Evolutionary conservation across 78 protist species (phyloP).

Genomic region (Tieghemostelium lacteum): DNA sequence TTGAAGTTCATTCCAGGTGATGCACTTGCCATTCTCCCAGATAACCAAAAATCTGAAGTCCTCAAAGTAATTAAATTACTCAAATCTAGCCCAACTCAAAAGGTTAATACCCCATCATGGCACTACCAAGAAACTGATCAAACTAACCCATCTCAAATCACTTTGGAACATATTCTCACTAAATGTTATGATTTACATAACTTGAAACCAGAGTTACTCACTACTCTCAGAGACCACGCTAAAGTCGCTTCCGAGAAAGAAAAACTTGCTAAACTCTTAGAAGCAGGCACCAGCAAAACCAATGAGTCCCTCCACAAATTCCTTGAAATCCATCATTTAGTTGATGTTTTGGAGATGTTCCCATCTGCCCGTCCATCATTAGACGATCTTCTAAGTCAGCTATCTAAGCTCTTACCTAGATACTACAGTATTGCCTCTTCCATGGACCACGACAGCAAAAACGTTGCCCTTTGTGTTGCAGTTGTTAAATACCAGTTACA

Average conservation of each 20-base stretch:
- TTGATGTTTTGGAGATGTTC: slow-evolving; percentile 56
- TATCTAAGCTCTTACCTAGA: slow-evolving; percentile 90
- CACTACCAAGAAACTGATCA: slow-evolving; percentile 59
- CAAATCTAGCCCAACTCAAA: neutral
- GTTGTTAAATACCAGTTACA: slow-evolving; percentile 42
- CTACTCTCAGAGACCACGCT: slow-evolving; percentile 3
- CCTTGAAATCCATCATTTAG: slow-evolving; percentile 24
- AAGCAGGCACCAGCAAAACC: slow-evolving; percentile 38
- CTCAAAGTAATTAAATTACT: neutral
- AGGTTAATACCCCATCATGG: slow-evolving; percentile 45
- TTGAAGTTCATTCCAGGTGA: slow-evolving; percentile 61
- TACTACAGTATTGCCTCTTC: slow-evolving; percentile 95
- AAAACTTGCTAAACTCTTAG: neutral
- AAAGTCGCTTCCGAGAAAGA: slow-evolving; percentile 11
- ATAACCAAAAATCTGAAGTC: slow-evolving; percentile 37
- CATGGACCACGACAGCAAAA: neutral
- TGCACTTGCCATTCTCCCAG: slow-evolving; percentile 47
- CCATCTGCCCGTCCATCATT: slow-evolving; percentile 79
- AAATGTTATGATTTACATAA: slow-evolving; percentile 66
- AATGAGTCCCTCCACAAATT: neutral
- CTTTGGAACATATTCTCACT: slow-evolving; percentile 20
- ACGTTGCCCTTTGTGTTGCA: slow-evolving; percentile 78
- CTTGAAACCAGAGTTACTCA: slow-evolving; percentile 42
- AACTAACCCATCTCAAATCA: slow-evolving; percentile 56
- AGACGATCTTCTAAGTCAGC: slow-evolving; percentile 83